Percentiles rank a stretch among this genome's conserved stretches.
These are phyloP conservation scores for Aspergillus cejpii DNA, from an alignment of 2,329 filamentous ascomycete species.

Conservation along the genomic window DNA sequence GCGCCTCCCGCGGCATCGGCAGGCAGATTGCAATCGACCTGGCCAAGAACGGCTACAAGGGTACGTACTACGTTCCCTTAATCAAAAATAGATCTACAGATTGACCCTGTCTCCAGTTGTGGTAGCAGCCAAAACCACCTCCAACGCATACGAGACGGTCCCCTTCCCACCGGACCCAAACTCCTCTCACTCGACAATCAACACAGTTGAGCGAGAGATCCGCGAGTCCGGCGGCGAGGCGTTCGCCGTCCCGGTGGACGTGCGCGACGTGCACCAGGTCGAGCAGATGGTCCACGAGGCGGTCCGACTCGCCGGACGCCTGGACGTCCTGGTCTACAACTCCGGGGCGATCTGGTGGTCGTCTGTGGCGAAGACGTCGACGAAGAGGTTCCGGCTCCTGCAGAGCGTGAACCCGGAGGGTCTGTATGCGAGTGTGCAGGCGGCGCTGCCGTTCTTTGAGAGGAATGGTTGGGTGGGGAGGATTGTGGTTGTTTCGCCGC, in stretches of 20 bases:
- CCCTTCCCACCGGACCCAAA: slow-evolving; percentile 73
- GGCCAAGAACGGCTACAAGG: slow-evolving; percentile 62
- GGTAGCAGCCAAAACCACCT: slow-evolving; percentile 68
- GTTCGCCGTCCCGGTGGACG: slow-evolving; percentile 62
- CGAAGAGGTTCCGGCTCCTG: slow-evolving; percentile 72
- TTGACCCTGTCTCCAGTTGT: slow-evolving; percentile 51
- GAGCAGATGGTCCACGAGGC: slow-evolving; percentile 54
- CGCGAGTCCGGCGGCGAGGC: slow-evolving; percentile 56
- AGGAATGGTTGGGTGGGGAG: slow-evolving; percentile 52
- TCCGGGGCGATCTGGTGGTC: slow-evolving; percentile 82
- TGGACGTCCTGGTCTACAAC: slow-evolving; percentile 77
- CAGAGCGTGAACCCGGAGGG: slow-evolving; percentile 69
- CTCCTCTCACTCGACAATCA: slow-evolving; percentile 67
- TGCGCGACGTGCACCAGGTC: slow-evolving; percentile 57
- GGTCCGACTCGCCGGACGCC: slow-evolving; percentile 52
- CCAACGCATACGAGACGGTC: slow-evolving; percentile 49
- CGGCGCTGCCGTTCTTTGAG: slow-evolving; percentile 59
- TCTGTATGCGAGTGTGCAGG: slow-evolving; percentile 65
- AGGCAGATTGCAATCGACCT: slow-evolving; percentile 73
- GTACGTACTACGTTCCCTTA: slow-evolving; percentile 40
- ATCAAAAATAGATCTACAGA: background rate
- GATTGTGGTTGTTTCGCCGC: slow-evolving; percentile 72
- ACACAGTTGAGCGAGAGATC: slow-evolving; percentile 71
- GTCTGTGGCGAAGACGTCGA: slow-evolving; percentile 62
- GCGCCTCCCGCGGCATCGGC: slow-evolving; percentile 73